Evolutionary conservation across 768 basidiomycete genomes (phyloP).

Genomic region (Ramaria sp.): DNA sequence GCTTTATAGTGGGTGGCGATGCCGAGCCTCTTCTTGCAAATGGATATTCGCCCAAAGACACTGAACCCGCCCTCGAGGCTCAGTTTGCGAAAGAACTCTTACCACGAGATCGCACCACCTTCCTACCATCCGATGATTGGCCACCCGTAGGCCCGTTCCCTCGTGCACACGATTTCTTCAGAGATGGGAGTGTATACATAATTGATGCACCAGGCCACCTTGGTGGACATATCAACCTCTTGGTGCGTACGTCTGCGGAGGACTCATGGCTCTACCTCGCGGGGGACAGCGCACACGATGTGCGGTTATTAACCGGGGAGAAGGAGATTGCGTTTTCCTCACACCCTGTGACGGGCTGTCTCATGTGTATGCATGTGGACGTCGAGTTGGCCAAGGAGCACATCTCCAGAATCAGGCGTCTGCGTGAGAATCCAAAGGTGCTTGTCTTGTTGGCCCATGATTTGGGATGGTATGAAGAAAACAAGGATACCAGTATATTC

Average conservation of each 20-base stretch:
- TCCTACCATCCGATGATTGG: constrained; percentile 23
- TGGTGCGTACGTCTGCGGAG: constrained; percentile 43
- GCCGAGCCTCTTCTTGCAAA: constrained; percentile 24
- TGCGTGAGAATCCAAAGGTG: constrained; percentile 30
- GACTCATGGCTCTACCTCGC: constrained; percentile 47
- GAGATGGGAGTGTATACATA: constrained; percentile 49
- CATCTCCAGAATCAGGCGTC: constrained; percentile 28
- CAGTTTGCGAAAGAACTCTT: constrained; percentile 25
- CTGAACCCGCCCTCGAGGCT: constrained; percentile 9
- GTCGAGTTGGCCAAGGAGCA: constrained; percentile 33
- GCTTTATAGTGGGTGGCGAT: constrained; percentile 37
- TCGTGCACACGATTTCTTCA: constrained; percentile 39
- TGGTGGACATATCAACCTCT: constrained; percentile 42
- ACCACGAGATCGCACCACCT: constrained; percentile 25
- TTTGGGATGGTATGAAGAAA: constrained; percentile 37
- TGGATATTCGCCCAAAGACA: constrained; percentile 34
- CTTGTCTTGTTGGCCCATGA: constrained; percentile 46
- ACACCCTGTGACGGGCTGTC: constrained; percentile 12
- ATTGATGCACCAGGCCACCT: constrained; percentile 49
- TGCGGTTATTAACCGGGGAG: constrained; percentile 37
- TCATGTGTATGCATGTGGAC: constrained; percentile 35
- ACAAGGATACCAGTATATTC: constrained; percentile 32
- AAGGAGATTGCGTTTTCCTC: constrained; percentile 24
- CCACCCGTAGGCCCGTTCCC: constrained; percentile 41
- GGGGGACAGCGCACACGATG: constrained; percentile 48